Conservation (phyloP, 1,284 basidiomycete species). For the Ustilago curta region DNA sequence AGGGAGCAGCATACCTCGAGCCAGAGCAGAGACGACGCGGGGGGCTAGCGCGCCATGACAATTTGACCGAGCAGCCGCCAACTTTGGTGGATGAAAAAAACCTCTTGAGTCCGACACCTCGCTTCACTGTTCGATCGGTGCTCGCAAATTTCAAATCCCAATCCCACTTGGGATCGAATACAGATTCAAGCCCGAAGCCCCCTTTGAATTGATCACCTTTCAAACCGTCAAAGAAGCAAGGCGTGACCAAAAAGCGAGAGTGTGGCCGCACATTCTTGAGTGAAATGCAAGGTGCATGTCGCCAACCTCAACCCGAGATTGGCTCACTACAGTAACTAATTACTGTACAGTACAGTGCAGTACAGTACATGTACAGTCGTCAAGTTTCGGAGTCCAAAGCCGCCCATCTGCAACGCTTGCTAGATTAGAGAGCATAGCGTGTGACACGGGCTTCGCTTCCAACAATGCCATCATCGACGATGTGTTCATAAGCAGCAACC, state of each 20-base stretch:
- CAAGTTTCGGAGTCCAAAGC: neutral
- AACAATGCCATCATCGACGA: neutral
- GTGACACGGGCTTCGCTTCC: too few relatives aligned
- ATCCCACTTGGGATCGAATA: neutral
- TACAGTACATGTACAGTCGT: too few relatives aligned
- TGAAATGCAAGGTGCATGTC: conserved; percentile 9
- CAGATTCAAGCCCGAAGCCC: neutral
- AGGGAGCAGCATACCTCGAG: neutral
- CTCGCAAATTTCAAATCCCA: neutral
- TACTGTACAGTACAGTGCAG: too few relatives aligned
- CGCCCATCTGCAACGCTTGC: neutral
- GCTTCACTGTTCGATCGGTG: neutral
- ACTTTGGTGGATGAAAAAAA: conserved; percentile 3
- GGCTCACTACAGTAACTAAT: too few relatives aligned
- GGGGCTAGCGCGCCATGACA: neutral
- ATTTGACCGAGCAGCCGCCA: conserved; percentile 9
- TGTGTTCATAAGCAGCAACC: neutral
- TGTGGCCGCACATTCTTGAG: neutral
- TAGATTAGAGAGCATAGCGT: neutral
- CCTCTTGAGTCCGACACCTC: conserved; percentile 13
- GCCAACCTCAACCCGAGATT: conserved; percentile 7
- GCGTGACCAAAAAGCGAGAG: conserved; percentile 3
- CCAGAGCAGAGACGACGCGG: neutral
- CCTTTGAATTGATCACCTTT: neutral
- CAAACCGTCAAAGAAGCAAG: neutral